A percentile compares a stretch with the other conserved stretches of the same genome.
Conservation (phyloP, 805 yeast genomes). For the Kazachstania martiniae region DNA sequence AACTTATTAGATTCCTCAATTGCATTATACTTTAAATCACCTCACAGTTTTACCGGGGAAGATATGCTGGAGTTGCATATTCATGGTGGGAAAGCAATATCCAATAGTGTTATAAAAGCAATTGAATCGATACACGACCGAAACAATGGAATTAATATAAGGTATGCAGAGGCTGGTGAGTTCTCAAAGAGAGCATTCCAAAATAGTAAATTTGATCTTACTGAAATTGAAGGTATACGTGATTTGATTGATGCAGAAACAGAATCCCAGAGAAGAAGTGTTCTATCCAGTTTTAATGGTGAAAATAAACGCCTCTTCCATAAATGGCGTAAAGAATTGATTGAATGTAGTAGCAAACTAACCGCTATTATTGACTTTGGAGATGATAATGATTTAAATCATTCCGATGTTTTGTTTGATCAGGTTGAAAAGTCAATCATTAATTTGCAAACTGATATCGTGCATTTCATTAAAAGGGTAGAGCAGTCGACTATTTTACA, state of each 20-base stretch:
- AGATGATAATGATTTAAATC: constrained; percentile 80
- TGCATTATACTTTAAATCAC: constrained; percentile 55
- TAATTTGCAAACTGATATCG: constrained; percentile 36
- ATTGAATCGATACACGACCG: constrained; percentile 44
- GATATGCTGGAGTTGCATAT: constrained; percentile 80
- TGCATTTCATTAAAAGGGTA: constrained; percentile 33
- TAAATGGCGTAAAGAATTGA: constrained; percentile 56
- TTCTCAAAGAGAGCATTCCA: constrained; percentile 80
- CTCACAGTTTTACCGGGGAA: constrained; percentile 86
- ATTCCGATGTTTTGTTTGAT: constrained; percentile 41
- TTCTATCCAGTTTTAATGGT: constrained; percentile 66
- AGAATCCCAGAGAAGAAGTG: constrained; percentile 71
- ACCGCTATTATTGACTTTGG: constrained; percentile 92
- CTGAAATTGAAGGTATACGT: constrained; percentile 83
- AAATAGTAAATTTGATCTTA: constrained; percentile 73
- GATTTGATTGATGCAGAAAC: constrained; percentile 91
- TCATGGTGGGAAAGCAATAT: constrained; percentile 89
- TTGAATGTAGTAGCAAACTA: constrained; percentile 58
- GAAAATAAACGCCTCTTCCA: constrained; percentile 42
- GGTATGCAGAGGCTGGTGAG: constrained; percentile 91
- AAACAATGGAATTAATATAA: constrained; percentile 30
- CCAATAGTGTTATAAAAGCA: constrained; percentile 54
- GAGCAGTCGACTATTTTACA: constrained; percentile 51
- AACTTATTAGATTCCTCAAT: constrained; percentile 68
- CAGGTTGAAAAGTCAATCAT: constrained; percentile 37